Base-by-base conservation (phyloP, 2,329 filamentous ascomycete species). In the Bipolaris cookei region DNA sequence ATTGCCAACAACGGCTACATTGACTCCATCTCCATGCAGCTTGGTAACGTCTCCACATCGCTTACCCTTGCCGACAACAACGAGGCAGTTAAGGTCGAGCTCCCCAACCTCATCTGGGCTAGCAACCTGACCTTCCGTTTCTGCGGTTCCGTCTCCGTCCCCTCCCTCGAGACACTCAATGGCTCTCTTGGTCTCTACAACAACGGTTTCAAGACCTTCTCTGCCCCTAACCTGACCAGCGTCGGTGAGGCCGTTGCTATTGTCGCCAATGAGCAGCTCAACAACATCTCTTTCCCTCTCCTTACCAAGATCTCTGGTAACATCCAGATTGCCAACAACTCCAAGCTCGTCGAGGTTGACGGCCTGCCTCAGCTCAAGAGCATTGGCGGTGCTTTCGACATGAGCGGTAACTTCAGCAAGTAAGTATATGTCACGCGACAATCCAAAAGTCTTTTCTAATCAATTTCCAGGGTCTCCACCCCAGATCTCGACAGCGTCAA, bases 251-350 rank as follows among this genome's bases (percentile, higher is more conserved):
- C 84, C 52, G 76, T 89, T 45, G 79, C 83, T 63, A 81, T 89
- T 70, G 80, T 82, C 66, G 80, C 80, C 78, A 87, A 87, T 80
- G 69, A 76, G 61, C 69, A 81, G 61, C 72, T 89, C 59, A 78
- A 80, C 75, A 97, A 96, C 85, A 83, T 97, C 78, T 87, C 88
- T 58, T 85, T 96, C 79, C 88, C 90, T 45, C 44, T 74, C 20
- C 83, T 98, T 43, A 83, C 82, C 65, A 84, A 79, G 52, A 84
- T 97, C 70, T 86, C 85, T 66, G 93, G 91, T 80, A 91, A 90
- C 76, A 86, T 96, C 76, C 87, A 90, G 68, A 86, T 99, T 73
- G 89, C 90, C 79, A 96, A 97, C 86, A 97, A 98, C 88, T 91
- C 91, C 59, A 81, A 82, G 54, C 84, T 97, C 32, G 68, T 78